Base-by-base conservation (phyloP, 75 land plant species). In the Larix kaempferi region DNA sequence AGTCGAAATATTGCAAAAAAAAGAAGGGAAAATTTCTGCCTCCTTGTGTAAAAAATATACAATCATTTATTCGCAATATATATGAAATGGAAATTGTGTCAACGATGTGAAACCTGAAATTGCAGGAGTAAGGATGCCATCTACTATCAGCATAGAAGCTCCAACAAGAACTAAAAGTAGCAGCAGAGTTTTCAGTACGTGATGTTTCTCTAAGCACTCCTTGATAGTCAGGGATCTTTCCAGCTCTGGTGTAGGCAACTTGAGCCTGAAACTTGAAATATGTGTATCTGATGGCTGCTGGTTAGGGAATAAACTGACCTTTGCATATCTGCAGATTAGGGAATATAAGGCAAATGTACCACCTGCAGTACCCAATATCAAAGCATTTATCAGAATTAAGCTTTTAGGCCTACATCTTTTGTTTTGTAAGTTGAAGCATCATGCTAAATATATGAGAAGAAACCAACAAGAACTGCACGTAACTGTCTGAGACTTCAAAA, bases 291-390 rank as follows among this genome's bases (percentile, higher is more conserved):
- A 87, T 25, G 95, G 94, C 55, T 95, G 92, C 59, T 88, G 93
- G 71, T 92, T 97, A 56, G 99, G 95, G 13, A 97, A 82, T 71
- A 93, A 84, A 82, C 91, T 94, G 55, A 91, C 98, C 79, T 95
- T 98, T 59, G 98, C 98, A 81, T 95, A 88, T 76, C 98, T 84
- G 82, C 95, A 98, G 49, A 98, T 93, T 78, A 98, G 84, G 56
- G 99, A 95, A 73, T 98, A 98, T 41, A 98, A 77, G 26, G 99
- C 98, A 93, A 95, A 95, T 37, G 98, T 93, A 27, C 99, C 99
- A 67, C 99, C 99, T 98, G 88, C 79, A 76, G 23, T 3, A 62
- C 73, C 71, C 54, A 69, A 29, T 41, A 21, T 69, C 52, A 69
- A 16, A 69, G 41, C 21, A 69, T 10, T 25, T 22, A 69, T 69